Evolutionary conservation across 192 early-diverging fungal species (phyloP).

Genomic region (Dispira parvispora): DNA sequence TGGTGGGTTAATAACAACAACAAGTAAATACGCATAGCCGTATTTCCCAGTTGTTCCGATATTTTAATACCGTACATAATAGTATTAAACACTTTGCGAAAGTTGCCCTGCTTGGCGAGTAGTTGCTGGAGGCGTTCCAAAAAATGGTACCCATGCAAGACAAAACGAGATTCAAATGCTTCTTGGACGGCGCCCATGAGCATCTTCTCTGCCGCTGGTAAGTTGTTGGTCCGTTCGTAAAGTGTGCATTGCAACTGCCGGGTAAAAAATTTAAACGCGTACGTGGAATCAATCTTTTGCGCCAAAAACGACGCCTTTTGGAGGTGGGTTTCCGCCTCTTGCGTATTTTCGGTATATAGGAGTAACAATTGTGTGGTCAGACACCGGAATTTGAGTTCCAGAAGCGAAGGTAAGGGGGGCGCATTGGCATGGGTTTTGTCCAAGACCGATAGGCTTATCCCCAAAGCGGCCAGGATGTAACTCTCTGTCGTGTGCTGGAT

Average conservation of each 20-base stretch:
- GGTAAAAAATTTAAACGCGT: background rate
- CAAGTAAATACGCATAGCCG: constrained; percentile 1
- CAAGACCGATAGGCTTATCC: background rate
- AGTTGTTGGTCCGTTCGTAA: background rate
- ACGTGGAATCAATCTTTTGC: background rate
- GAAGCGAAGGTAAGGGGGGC: background rate
- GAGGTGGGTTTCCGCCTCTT: constrained; percentile 7
- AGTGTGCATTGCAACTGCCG: background rate
- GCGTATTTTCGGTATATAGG: background rate
- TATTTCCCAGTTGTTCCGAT: constrained; percentile 8
- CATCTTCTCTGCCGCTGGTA: background rate
- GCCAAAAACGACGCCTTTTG: background rate
- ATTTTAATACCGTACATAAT: constrained; percentile 10
- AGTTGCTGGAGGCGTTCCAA: background rate
- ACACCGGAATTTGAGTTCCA: constrained; percentile 3
- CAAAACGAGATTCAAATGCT: background rate
- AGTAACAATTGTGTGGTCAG: background rate
- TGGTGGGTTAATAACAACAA: constrained; percentile 6
- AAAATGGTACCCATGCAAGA: background rate
- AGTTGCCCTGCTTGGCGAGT: background rate
- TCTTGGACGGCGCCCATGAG: background rate
- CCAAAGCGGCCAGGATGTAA: constrained; percentile 1
- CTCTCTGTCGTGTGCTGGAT: background rate
- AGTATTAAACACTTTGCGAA: constrained; percentile 4
- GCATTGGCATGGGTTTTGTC: background rate